Percentiles rank a stretch among this genome's conserved stretches.
phyloP scores from a whole-genome alignment of 208 protist species.

The Leishmania major region DNA sequence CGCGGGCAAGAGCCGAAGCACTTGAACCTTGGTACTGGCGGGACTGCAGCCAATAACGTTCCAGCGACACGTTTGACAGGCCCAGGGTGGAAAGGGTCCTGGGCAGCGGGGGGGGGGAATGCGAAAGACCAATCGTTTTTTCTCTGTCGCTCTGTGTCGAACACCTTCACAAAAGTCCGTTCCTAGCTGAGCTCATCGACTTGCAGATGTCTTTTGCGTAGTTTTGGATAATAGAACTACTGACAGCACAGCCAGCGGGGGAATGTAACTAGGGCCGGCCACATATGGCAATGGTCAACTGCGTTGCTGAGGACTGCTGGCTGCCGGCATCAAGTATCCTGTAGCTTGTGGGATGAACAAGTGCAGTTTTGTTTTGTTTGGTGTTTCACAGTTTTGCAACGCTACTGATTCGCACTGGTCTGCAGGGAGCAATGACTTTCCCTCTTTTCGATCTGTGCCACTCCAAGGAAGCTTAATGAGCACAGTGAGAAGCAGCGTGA shows the following conservation, averaged over 20 bases:
- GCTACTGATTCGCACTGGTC: neutral
- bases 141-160: neutral
- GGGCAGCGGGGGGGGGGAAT: neutral
- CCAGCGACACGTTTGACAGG: neutral
- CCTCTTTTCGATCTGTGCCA: neutral
- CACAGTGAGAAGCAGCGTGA: neutral
- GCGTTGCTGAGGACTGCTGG: neutral
- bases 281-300: neutral
- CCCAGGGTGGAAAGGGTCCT: neutral
- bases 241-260: neutral
- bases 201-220: neutral
- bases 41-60: neutral
- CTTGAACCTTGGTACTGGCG: neutral
- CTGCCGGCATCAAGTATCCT: neutral
- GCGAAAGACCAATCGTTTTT: neutral
- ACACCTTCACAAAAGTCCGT: neutral
- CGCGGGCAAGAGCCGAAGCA: neutral
- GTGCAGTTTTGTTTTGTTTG: neutral
- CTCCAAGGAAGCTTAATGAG: neutral
- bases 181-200: neutral
- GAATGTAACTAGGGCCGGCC: no score
- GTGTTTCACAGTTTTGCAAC: neutral
- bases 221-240: neutral
- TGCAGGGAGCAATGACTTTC: neutral
- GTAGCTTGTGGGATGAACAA: neutral